phyloP scores from a whole-genome alignment of 306 rosid genomes.

The Malus sylvestris region DNA sequence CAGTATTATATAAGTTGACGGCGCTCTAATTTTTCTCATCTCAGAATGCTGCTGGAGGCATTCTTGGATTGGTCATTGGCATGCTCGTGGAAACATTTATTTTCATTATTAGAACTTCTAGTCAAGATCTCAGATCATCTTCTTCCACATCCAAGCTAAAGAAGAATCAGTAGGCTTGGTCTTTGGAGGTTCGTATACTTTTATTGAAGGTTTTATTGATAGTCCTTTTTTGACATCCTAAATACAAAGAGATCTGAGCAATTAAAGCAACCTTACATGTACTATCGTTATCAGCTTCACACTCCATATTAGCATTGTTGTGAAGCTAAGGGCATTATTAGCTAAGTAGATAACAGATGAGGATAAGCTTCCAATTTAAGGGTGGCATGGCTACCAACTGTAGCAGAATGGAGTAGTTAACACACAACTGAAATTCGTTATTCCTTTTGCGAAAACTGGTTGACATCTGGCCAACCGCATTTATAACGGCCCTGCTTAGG shows the following conservation, averaged over 20 bases:
- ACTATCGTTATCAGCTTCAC: neutral
- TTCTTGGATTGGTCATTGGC: slow-evolving; percentile 72
- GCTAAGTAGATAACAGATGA: neutral
- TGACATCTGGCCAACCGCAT: neutral
- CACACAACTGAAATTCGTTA: neutral
- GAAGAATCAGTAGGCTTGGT: slow-evolving; percentile 53
- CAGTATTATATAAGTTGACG: neutral
- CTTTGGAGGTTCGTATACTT: neutral
- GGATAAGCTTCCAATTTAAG: neutral
- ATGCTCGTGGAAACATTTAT: slow-evolving; percentile 93
- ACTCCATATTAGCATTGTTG: neutral
- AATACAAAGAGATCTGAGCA: neutral
- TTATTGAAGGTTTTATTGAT: neutral
- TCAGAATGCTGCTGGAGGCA: slow-evolving; percentile 92
- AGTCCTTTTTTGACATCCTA: neutral
- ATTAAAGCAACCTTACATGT: neutral
- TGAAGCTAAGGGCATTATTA: neutral
- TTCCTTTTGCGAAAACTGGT: neutral
- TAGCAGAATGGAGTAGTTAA: neutral
- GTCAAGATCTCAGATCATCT: slow-evolving; percentile 31
- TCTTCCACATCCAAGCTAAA: slow-evolving; percentile 42
- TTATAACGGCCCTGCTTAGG: neutral
- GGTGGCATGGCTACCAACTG: neutral
- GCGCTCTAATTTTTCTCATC: neutral
- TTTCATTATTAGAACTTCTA: slow-evolving; percentile 57